phyloP scores from a whole-genome alignment of 2,329 filamentous ascomycete genomes.

The Trichophyton simii region DNA sequence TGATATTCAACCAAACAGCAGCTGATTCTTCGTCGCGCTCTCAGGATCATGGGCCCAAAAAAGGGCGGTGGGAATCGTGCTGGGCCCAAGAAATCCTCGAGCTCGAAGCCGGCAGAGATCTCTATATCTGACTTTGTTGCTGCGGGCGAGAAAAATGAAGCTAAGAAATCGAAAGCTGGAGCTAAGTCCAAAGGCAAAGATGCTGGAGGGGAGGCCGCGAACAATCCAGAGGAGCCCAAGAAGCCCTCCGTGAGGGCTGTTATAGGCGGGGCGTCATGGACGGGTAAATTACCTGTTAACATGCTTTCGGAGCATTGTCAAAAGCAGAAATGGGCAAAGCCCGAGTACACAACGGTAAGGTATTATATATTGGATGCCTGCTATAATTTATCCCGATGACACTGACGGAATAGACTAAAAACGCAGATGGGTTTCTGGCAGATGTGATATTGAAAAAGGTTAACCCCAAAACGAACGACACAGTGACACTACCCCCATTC shows the following conservation, averaged over 20 bases:
- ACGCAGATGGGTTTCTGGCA: constrained; percentile 61
- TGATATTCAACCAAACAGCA: background rate
- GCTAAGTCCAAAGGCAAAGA: constrained; percentile 18
- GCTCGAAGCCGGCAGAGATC: constrained; percentile 21
- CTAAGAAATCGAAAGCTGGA: constrained; percentile 22
- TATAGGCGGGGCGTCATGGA: constrained; percentile 93
- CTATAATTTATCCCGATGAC: constrained; percentile 8
- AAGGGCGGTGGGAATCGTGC: constrained; percentile 29
- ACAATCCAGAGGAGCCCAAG: constrained; percentile 36
- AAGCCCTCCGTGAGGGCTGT: constrained; percentile 57
- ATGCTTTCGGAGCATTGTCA: constrained; percentile 89
- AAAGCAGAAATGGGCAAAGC: constrained; percentile 89
- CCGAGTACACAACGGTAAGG: constrained; percentile 71
- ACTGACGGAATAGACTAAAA: constrained; percentile 42
- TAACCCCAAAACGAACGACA: constrained; percentile 72
- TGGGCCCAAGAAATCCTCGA: constrained; percentile 30
- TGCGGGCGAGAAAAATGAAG: constrained; percentile 9
- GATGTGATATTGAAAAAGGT: constrained; percentile 62
- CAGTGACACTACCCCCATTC: constrained; percentile 64
- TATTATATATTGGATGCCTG: background rate
- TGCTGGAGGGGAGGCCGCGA: constrained; percentile 17
- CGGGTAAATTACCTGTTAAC: constrained; percentile 88
- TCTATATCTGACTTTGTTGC: constrained; percentile 15
- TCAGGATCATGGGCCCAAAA: constrained; percentile 28
- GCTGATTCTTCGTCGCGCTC: background rate